Base-by-base conservation (phyloP, 805 yeast genomes). In the Hanseniaspora clermontiae region DNA sequence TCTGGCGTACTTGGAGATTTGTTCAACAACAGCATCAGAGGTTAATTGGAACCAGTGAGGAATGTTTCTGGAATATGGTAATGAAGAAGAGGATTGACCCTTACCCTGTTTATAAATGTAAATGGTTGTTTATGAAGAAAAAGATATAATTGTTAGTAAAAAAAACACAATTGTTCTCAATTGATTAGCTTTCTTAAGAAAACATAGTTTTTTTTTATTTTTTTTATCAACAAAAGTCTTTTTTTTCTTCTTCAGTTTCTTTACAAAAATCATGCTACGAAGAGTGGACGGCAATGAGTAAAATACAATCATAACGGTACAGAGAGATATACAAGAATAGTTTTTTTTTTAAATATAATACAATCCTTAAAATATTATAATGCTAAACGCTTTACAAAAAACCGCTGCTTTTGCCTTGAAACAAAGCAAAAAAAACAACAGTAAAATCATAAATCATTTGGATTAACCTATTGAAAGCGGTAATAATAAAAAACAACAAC, bases 21-120 rank as follows among this genome's bases (percentile, higher is more conserved):
- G 96, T 80, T 93, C 98, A 77, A 90, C 88, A 72, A 93, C 95
- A 66, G 88, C 84, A 66, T 90, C 97, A 67, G 95, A 76, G 62
- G 96, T 80, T 70, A 87, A 84, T 83, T 93, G 91, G 95, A 90
- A 91, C 99, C 99, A 93, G 76, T 96, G 80, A 76, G 97, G 98
- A 76, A 95, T 82, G 78, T 84, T 84, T 81, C 99, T 91, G 70
- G 97, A 90, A 84, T 93, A 93, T 77, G 99, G 98, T 77, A 89
- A 80, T 74, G 98, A 95, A 74, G 97, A 89, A 71, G 96, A 84
- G 70, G 97, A 88, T 73, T 93, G 95, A 80, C 99, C 99, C 80
- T 93, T 93, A 79, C 99, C 99, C 95, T 86, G 70, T 61, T 58
- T 46, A 58, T 57, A 59, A 55, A 31, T 73, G 61, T 52, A 17